Evolutionary conservation across 768 basidiomycete genomes (phyloP).

Genomic region (Pleurotus platypus): DNA sequence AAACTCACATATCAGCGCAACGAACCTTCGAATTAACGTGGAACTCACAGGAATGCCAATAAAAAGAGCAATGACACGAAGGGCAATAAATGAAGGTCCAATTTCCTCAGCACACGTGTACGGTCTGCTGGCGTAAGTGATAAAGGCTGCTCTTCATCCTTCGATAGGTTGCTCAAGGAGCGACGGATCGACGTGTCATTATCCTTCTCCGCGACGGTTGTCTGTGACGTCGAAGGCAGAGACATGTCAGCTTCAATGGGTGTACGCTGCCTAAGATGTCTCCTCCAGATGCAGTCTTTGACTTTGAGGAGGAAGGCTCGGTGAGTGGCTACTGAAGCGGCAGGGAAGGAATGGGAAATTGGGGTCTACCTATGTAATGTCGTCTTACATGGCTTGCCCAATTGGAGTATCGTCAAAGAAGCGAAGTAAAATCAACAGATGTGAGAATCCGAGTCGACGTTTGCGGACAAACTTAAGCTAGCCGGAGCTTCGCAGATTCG

Average conservation of each 20-base stretch:
- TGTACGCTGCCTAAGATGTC: no score
- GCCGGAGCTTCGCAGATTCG: neutral
- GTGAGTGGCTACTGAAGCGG: no score
- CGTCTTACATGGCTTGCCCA: neutral
- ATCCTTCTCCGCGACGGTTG: neutral
- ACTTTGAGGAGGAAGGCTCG: no score
- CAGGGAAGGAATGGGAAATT: no score
- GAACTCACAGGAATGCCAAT: slow-evolving; percentile 29
- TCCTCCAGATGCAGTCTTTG: neutral
- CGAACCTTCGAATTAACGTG: neutral
- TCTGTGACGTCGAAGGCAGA: neutral
- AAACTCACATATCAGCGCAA: neutral
- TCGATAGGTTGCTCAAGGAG: neutral
- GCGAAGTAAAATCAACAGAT: neutral
- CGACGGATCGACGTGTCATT: neutral
- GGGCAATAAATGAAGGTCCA: slow-evolving; percentile 27
- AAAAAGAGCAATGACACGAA: slow-evolving; percentile 33
- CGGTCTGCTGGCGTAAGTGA: neutral
- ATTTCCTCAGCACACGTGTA: slow-evolving; percentile 15
- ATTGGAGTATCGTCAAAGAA: neutral
- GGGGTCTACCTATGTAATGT: neutral
- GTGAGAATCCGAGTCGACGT: neutral
- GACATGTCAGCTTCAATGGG: neutral
- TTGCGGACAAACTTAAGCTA: neutral
- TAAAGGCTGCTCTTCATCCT: neutral